phyloP scores from a whole-genome alignment of 306 rosid genomes.

The Argentina anserina region DNA sequence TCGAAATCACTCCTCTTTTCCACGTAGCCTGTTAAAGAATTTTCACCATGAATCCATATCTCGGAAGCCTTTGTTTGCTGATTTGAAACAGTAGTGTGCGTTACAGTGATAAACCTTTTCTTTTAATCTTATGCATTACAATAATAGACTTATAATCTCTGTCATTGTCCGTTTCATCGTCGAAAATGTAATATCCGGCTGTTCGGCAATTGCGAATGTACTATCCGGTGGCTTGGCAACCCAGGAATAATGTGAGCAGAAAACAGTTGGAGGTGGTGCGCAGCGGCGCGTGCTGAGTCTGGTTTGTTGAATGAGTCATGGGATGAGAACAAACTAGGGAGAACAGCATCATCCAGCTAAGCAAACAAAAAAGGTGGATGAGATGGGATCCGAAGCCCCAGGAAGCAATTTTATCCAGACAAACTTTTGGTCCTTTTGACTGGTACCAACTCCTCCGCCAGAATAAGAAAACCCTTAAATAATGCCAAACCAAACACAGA shows the following conservation, averaged over 20 bases:
- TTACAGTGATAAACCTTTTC: background rate
- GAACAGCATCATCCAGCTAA: constrained; percentile 4
- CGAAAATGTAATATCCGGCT: too few species aligned
- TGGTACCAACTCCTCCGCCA: background rate
- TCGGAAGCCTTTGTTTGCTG: background rate
- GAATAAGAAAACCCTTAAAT: constrained; percentile 3
- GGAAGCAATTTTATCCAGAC: background rate
- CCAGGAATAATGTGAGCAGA: too few species aligned
- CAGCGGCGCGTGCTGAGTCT: background rate
- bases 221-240: too few species aligned
- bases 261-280: too few species aligned
- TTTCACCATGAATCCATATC: too few species aligned
- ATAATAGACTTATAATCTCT: too few species aligned
- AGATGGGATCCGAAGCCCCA: background rate
- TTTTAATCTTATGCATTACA: too few species aligned
- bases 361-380: background rate
- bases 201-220: too few species aligned
- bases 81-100: background rate
- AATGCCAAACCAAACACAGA: background rate
- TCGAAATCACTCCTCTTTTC: background rate
- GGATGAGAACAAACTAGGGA: background rate
- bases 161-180: too few species aligned
- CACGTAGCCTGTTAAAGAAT: background rate
- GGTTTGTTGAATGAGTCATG: background rate
- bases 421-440: background rate